Percentiles rank a stretch among this genome's conserved stretches.
These are phyloP conservation scores for Pseudonectria foliicola DNA, from an alignment of 2,329 filamentous ascomycete species.

Conservation along the genomic window DNA sequence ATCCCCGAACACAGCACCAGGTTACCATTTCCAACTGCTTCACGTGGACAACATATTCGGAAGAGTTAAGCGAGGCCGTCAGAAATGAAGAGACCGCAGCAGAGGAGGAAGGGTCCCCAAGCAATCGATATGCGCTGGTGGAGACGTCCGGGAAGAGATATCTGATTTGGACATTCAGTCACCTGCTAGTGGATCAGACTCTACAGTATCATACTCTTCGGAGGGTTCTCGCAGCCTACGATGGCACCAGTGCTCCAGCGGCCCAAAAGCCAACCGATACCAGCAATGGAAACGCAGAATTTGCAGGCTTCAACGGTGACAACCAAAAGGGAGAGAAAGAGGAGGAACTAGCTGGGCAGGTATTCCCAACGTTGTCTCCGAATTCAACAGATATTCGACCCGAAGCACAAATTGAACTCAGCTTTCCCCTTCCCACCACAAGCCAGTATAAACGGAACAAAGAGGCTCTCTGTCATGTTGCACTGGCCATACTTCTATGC, in stretches of 20 bases:
- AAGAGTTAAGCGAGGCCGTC: neutral
- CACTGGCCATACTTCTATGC: conserved; percentile 4
- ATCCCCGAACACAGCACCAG: neutral
- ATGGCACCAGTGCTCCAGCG: neutral
- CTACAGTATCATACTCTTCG: neutral
- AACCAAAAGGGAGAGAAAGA: too few relatives aligned
- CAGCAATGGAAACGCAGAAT: too few relatives aligned
- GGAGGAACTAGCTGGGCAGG: neutral
- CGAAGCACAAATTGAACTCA: conserved; percentile 1
- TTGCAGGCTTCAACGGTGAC: too few relatives aligned
- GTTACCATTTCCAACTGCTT: neutral
- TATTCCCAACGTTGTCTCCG: neutral
- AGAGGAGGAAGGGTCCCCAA: neutral
- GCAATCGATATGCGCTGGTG: conserved; percentile 1
- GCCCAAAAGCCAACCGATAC: too few relatives aligned
- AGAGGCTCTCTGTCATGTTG: conserved; percentile 2
- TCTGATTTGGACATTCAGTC: conserved; percentile 2
- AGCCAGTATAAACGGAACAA: neutral
- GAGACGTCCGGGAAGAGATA: conserved; percentile 1
- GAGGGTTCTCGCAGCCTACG: neutral
- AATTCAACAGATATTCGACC: neutral
- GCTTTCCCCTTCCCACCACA: neutral
- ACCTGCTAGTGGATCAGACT: neutral
- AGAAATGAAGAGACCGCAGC: neutral
- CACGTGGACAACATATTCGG: neutral